These are phyloP conservation scores for Cairneyella variabilis DNA, from an alignment of 495 filamentous ascomycete genomes.

Conservation along the genomic window DNA sequence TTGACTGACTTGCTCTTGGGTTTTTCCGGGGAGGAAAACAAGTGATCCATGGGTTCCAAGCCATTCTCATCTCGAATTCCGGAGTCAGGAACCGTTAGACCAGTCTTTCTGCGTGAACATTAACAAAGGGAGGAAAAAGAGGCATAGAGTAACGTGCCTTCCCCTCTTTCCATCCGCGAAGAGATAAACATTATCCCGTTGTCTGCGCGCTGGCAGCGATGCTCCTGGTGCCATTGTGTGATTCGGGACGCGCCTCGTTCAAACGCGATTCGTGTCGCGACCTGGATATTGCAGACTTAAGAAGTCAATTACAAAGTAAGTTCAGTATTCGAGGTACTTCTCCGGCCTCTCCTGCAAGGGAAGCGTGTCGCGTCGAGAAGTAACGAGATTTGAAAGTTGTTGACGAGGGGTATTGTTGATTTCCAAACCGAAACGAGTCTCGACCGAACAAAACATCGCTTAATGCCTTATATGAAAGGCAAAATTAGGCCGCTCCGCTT, in stretches of 20 bases:
- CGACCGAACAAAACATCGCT: too few relatives aligned
- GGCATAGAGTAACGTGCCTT: conserved; percentile 33
- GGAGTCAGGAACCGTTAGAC: conserved; percentile 72
- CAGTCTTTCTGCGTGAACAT: conserved; percentile 56
- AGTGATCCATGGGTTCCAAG: conserved; percentile 75
- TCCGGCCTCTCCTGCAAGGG: too few relatives aligned
- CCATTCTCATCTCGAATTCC: conserved; percentile 87
- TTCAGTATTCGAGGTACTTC: too few relatives aligned
- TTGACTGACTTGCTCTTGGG: conserved; percentile 28
- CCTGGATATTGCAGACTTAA: too few relatives aligned
- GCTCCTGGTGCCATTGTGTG: conserved; percentile 19
- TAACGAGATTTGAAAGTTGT: too few relatives aligned
- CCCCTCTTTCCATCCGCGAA: conserved; percentile 47
- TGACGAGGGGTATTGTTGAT: too few relatives aligned
- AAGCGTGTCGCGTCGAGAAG: too few relatives aligned
- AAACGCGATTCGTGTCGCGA: too few relatives aligned
- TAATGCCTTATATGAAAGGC: too few relatives aligned
- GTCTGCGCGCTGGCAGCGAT: conserved; percentile 18
- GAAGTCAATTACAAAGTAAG: too few relatives aligned
- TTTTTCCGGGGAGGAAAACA: conserved; percentile 86
- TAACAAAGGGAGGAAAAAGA: neutral
- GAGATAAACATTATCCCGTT: conserved; percentile 35
- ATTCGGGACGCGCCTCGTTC: neutral
- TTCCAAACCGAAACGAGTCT: too few relatives aligned
- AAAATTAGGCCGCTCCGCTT: too few relatives aligned